These are phyloP conservation scores for Mycosphaerelloides madeirae DNA, from an alignment of 2,329 filamentous ascomycete species.

Conservation along the genomic window DNA sequence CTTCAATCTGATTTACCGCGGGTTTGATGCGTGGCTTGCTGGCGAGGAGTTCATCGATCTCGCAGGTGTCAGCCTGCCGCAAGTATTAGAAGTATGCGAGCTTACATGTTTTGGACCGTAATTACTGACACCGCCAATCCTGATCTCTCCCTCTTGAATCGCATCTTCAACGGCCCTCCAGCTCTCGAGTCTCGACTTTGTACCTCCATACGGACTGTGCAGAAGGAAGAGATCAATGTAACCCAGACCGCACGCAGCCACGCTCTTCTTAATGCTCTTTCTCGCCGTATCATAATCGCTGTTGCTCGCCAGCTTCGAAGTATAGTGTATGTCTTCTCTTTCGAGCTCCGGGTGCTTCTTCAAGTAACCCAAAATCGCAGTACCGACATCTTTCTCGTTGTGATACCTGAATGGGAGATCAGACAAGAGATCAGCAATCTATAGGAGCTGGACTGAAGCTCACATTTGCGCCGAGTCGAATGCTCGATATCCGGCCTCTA, in stretches of 20 bases:
- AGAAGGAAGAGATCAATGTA: conserved; percentile 78
- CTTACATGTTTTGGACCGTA: conserved; percentile 69
- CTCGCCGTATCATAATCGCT: conserved; percentile 64
- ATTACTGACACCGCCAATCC: conserved; percentile 70
- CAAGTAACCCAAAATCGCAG: conserved; percentile 49
- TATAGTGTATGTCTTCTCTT: conserved; percentile 72
- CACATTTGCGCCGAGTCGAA: conserved; percentile 59
- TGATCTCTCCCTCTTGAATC: conserved; percentile 65
- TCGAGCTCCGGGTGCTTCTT: conserved; percentile 40
- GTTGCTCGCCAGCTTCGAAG: conserved; percentile 69
- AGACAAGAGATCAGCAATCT: too few relatives aligned
- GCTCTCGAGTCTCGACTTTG: conserved; percentile 61
- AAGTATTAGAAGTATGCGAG: conserved; percentile 10
- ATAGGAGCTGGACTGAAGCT: too few relatives aligned
- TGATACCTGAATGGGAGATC: conserved; percentile 38
- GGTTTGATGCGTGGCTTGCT: conserved; percentile 59
- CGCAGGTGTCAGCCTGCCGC: background rate
- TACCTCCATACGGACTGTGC: conserved; percentile 74
- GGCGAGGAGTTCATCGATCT: conserved; percentile 65
- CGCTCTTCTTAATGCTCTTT: conserved; percentile 59
- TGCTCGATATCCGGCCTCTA: conserved; percentile 45
- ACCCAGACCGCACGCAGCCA: conserved; percentile 61
- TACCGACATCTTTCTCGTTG: conserved; percentile 68
- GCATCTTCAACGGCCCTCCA: conserved; percentile 77
- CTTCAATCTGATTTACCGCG: conserved; percentile 74